phyloP scores from a whole-genome alignment of 1,284 basidiomycete species.

The Moesziomyces sp. region DNA sequence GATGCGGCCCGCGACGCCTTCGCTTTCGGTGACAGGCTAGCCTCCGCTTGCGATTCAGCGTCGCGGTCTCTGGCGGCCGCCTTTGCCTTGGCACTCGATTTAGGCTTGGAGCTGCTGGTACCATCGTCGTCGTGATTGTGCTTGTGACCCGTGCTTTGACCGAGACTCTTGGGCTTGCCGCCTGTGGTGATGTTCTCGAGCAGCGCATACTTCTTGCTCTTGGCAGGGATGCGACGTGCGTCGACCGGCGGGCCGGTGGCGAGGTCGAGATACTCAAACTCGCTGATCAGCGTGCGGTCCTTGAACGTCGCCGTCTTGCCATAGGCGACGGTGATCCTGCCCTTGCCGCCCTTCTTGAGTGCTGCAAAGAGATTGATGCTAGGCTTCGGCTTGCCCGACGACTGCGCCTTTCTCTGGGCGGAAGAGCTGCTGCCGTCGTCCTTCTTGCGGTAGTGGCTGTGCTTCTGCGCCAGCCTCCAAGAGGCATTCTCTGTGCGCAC shows the following conservation, averaged over 20 bases:
- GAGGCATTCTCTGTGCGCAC: slow-evolving; percentile 60
- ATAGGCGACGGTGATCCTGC: slow-evolving; percentile 69
- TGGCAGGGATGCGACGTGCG: slow-evolving; percentile 66
- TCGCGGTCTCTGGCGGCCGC: slow-evolving; percentile 21
- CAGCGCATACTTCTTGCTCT: slow-evolving; percentile 67
- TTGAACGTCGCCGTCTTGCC: slow-evolving; percentile 70
- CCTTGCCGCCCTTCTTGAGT: slow-evolving; percentile 70
- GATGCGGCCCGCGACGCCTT: slow-evolving; percentile 15
- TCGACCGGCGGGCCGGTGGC: slow-evolving; percentile 70
- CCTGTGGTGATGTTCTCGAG: slow-evolving; percentile 69
- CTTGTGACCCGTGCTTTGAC: slow-evolving; percentile 58
- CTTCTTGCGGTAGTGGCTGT: slow-evolving; percentile 53
- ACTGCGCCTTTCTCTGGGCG: slow-evolving; percentile 25
- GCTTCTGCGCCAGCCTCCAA: slow-evolving; percentile 60
- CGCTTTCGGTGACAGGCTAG: slow-evolving; percentile 13
- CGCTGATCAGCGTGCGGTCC: slow-evolving; percentile 69
- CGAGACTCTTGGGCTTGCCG: slow-evolving; percentile 66
- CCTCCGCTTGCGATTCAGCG: slow-evolving; percentile 14
- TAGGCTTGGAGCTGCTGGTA: slow-evolving; percentile 13
- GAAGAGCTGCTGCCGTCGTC: slow-evolving; percentile 32
- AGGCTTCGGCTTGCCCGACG: slow-evolving; percentile 40
- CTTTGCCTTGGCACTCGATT: slow-evolving; percentile 21
- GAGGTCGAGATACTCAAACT: slow-evolving; percentile 70
- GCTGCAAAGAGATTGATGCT: slow-evolving; percentile 67
- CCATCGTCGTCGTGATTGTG: slow-evolving; percentile 22